Base-by-base conservation (phyloP, 177 flowering plant species). In the Tripterygium wilfordii region DNA sequence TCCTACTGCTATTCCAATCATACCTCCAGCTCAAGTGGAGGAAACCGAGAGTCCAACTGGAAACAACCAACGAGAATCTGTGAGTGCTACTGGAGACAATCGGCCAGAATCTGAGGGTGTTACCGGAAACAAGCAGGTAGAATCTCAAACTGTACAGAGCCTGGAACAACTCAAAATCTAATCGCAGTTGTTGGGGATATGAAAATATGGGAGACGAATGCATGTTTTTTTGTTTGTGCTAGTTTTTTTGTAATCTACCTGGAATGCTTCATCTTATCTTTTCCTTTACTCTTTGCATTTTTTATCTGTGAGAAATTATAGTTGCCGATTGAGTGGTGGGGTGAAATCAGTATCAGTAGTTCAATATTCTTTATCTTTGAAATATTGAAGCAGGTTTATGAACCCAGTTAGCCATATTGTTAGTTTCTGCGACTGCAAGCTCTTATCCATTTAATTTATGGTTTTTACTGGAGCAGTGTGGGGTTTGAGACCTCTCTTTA, bases 161-260 rank as follows among this genome's bases (percentile, higher is more conserved):
- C 43, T 77, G 50, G 62, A 66, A 48, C 55, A 63, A 49, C 68
- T 73, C 28, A 51, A 63, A 50, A 64, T 72, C 13, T 76, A 60
- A 76, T 20, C 16, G 20, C 29, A 20, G 41, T 17, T 33, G 25
- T 31, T 48, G 47, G 49, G 25, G 53, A 45, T 25, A 25, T 38
- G 35, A 25, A 21, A 5, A 23, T 10, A 15, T 10, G 18, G 23
- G 46, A 47, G 17, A 28, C 2, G 2, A 12, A n/a, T 24, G 16
- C 30, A 44, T 44, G 64, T 36, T 54, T 58, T 58, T 50, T 60
- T 50, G 52, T 24, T 53, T 35, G 51, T 32, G 35, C 43, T 28
- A 49, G 35, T 48, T 38, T 48, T 54, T 36, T 59, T 45, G 49
- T 54, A 4, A 23, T 38, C 54, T 43, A 17, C 19, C 47, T 28